Conservation (phyloP, 2,329 filamentous ascomycete species). For the Coniella lustricola region DNA sequence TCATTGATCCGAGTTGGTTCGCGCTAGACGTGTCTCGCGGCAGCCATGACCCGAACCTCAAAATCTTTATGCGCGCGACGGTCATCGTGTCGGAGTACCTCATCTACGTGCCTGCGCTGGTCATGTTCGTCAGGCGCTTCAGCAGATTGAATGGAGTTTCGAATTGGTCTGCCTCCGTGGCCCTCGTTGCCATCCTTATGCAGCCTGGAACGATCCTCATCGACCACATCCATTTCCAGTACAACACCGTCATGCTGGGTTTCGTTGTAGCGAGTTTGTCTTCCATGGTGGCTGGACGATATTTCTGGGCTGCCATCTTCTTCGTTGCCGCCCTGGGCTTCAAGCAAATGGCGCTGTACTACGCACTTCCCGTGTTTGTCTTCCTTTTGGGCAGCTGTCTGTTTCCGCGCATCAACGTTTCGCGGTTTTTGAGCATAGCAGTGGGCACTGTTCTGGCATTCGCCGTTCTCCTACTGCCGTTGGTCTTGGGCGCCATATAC, state of each 20-base stretch:
- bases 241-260: constrained; percentile 97
- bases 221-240: constrained; percentile 95
- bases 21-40: constrained; percentile 76
- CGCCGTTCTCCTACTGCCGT: constrained; percentile 64
- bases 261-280: constrained; percentile 81
- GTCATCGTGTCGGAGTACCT: constrained; percentile 89
- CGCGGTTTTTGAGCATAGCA: constrained; percentile 68
- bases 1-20: constrained; percentile 83
- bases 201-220: constrained; percentile 86
- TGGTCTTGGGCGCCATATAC: constrained; percentile 65
- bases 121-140: constrained; percentile 79
- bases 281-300: constrained; percentile 76
- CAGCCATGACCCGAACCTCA: constrained; percentile 68
- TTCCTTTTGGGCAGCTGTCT: constrained; percentile 83
- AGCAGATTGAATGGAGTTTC: constrained; percentile 70
- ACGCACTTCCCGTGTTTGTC: constrained; percentile 85
- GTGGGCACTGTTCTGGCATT: constrained; percentile 68
- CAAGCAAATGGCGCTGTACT: constrained; percentile 99
- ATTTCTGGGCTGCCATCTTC: constrained; percentile 84
- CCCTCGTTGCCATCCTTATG: constrained; percentile 83
- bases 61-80: constrained; percentile 92
- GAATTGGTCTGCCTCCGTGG: constrained; percentile 75
- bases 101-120: constrained; percentile 75
- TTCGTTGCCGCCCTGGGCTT: constrained; percentile 93
- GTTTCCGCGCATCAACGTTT: constrained; percentile 61